These are phyloP conservation scores for Tylopilus vinaceipallidus DNA, from an alignment of 768 basidiomycete genomes.

Conservation along the genomic window DNA sequence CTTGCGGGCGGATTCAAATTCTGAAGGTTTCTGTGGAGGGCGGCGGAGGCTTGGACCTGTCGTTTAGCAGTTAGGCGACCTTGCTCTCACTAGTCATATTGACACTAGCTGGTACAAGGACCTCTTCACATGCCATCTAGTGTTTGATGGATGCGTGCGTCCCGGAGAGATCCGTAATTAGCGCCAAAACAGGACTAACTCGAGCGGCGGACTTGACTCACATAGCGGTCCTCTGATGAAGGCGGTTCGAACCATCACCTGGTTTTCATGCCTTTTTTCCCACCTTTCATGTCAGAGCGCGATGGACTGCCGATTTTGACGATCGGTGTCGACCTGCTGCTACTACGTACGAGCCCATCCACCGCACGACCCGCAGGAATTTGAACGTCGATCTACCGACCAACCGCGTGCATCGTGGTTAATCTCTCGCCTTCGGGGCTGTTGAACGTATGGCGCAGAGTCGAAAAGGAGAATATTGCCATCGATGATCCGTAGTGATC, in stretches of 20 bases:
- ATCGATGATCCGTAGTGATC: slow-evolving; percentile 11
- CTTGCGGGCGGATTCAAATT: slow-evolving; percentile 68
- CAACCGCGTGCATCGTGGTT: slow-evolving; percentile 26
- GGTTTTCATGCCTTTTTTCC: not conserved
- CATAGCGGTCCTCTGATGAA: not conserved
- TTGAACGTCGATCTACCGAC: slow-evolving; percentile 11
- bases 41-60: slow-evolving; percentile 2
- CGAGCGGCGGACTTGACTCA: not conserved
- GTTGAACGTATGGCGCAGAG: not conserved
- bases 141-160: slow-evolving; percentile 3
- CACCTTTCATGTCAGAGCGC: not conserved
- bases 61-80: not conserved
- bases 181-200: not conserved
- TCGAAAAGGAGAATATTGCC: not conserved
- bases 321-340: not conserved
- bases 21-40: slow-evolving; percentile 21
- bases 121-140: not conserved
- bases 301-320: slow-evolving; percentile 7
- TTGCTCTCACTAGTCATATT: not conserved
- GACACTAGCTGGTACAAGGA: not conserved
- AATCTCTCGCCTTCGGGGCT: slow-evolving; percentile 16
- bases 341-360: not conserved
- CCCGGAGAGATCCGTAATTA: not conserved
- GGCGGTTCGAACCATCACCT: slow-evolving; percentile 1
- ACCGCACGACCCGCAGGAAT: slow-evolving; percentile 11